phyloP scores from a whole-genome alignment of 148 eudicot genomes.

The Silene conica region DNA sequence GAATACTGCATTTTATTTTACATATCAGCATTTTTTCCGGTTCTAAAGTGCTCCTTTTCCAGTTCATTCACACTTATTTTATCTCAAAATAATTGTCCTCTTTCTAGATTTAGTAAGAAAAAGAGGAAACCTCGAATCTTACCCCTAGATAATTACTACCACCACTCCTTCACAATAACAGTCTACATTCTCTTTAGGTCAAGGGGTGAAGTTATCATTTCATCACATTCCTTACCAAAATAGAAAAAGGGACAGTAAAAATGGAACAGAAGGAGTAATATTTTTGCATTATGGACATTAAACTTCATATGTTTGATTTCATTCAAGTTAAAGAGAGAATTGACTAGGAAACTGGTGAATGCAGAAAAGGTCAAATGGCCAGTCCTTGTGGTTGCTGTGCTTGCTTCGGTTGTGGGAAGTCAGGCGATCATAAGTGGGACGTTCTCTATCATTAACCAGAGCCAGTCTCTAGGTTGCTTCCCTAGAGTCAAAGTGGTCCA shows the following conservation, averaged over 20 bases:
- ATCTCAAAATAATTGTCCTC: too few relatives aligned
- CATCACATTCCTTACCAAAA: too few relatives aligned
- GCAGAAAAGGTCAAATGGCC: conserved; percentile 81
- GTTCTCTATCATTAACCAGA: conserved; percentile 90
- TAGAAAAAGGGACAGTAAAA: too few relatives aligned
- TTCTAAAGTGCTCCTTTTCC: not conserved
- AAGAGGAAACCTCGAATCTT: too few relatives aligned
- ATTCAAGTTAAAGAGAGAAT: not conserved
- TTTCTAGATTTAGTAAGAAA: too few relatives aligned
- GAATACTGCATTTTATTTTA: not conserved
- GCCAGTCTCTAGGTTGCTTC: conserved; percentile 88
- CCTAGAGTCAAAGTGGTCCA: conserved; percentile 91
- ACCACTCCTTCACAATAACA: too few relatives aligned
- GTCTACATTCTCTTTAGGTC: too few relatives aligned
- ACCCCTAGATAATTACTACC: too few relatives aligned
- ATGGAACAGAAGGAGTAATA: not conserved
- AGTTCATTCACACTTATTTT: too few relatives aligned
- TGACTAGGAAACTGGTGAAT: conserved; percentile 9
- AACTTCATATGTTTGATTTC: conserved; percentile 4
- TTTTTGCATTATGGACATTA: not conserved
- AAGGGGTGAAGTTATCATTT: too few relatives aligned
- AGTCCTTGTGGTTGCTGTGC: conserved; percentile 63
- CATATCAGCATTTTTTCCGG: too few relatives aligned
- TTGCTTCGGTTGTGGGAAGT: conserved; percentile 89
- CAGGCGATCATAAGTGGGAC: conserved; percentile 94